Base-by-base conservation (phyloP, 2,329 filamentous ascomycete species). In the Magnaporthiopsis rhizophila region DNA sequence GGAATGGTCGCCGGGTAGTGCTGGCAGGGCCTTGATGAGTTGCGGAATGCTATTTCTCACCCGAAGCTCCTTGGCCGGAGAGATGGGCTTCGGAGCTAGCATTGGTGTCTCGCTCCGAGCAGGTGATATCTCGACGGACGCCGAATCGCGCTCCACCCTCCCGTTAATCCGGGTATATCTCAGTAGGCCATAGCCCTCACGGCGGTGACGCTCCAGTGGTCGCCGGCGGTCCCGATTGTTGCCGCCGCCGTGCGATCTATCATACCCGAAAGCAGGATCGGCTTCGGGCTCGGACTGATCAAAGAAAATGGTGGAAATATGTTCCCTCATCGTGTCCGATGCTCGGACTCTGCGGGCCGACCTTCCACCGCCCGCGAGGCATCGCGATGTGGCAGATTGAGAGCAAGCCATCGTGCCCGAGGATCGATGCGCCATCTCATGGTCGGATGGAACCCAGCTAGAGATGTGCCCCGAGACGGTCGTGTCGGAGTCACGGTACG, bases 1-100 rank as follows among this genome's bases (percentile, higher is more conserved):
- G 21, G 28, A 21, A 11, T 34, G 32, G 62, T 65, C 62, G 4
- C 70, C 71, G 3, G 81, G 81, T 9, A 83, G 67, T 18, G 78
- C 74, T 18, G 82, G 82, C 58, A 84, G 68, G 28, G 79, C 77
- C 69, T 84, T 84, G 80, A 83, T 83, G 18, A 84, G 71, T 57
- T 78, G 77, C 8, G 81, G 79, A 62, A 81, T 80, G 66, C 79
- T 83, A 66, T 79, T 81, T 65, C 80, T 81, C 56, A 80, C 73
- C 62, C 75, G 79, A 24, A 82, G 73, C 66, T 79, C 74, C 34
- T 75, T 74, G 45, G 73, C 74, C 45, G 80, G 78, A 21, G 80
- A 83, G 3, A 82, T 78, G 18, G 80, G 80, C 59, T 79, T 76
- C n/a, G 81, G 81, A 4, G 78, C 78, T 45, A 81, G 67, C 50